phyloP scores from a whole-genome alignment of 805 yeast species.

The Lipomyces yamanashiensis region DNA sequence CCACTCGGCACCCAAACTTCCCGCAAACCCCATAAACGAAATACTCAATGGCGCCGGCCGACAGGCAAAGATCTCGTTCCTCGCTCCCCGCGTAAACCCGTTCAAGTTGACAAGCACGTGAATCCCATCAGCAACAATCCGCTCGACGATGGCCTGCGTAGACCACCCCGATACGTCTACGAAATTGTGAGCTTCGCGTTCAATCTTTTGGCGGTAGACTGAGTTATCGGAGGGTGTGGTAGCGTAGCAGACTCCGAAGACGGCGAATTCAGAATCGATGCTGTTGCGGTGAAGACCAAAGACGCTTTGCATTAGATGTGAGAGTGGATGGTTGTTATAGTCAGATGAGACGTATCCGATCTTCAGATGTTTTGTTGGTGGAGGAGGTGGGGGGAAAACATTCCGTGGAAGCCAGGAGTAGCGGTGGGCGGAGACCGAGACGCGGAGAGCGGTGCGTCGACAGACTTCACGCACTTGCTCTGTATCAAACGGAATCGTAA shows the following conservation, averaged over 20 bases:
- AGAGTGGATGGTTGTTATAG: slow-evolving; percentile 44
- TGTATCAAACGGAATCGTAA: slow-evolving; percentile 42
- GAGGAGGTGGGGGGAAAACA: slow-evolving; percentile 44
- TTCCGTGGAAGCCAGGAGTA: slow-evolving; percentile 42
- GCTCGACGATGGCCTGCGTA: slow-evolving; percentile 39
- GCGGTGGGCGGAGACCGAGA: slow-evolving; percentile 37
- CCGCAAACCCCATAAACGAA: slow-evolving; percentile 46
- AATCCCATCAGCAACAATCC: slow-evolving; percentile 42
- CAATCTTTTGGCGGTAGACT: slow-evolving; percentile 40
- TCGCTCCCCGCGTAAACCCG: slow-evolving; percentile 46
- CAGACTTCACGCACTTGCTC: slow-evolving; percentile 40
- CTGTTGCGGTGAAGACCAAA: slow-evolving; percentile 43
- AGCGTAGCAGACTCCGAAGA: slow-evolving; percentile 43
- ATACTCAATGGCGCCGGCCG: slow-evolving; percentile 45
- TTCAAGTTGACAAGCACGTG: slow-evolving; percentile 45
- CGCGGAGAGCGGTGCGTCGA: slow-evolving; percentile 40
- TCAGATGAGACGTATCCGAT: slow-evolving; percentile 46
- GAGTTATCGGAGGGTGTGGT: slow-evolving; percentile 42
- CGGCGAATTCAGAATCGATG: slow-evolving; percentile 22
- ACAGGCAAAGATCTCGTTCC: slow-evolving; percentile 45
- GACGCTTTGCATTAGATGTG: slow-evolving; percentile 46
- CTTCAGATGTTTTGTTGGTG: slow-evolving; percentile 38
- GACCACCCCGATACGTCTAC: slow-evolving; percentile 40
- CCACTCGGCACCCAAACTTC: slow-evolving; percentile 44
- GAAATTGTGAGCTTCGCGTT: slow-evolving; percentile 38